These are phyloP conservation scores for Trichoderma sp. DNA, from an alignment of 2,329 filamentous ascomycete genomes.

Conservation along the genomic window DNA sequence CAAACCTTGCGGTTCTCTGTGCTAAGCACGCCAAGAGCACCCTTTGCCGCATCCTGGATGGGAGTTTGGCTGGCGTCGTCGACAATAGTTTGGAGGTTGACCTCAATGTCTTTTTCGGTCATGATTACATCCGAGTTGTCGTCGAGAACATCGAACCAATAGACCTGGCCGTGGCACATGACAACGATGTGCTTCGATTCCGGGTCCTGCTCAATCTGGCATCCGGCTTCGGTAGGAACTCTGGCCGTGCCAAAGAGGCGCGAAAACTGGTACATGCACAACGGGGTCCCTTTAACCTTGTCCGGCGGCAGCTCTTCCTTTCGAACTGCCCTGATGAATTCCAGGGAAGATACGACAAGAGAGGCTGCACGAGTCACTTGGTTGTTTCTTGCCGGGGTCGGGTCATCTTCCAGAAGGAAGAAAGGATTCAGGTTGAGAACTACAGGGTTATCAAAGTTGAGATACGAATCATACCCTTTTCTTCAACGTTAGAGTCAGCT, in stretches of 20 bases:
- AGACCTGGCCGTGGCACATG: constrained; percentile 92
- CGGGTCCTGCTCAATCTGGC: constrained; percentile 92
- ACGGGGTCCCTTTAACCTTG: constrained; percentile 76
- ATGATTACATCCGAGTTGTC: constrained; percentile 95
- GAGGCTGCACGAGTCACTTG: constrained; percentile 95
- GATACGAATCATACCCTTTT: constrained; percentile 95
- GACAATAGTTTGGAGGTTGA: constrained; percentile 90
- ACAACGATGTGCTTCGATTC: constrained; percentile 93
- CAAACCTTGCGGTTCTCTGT: constrained; percentile 97
- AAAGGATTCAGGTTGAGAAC: constrained; percentile 98
- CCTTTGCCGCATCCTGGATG: constrained; percentile 93
- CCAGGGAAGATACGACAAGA: constrained; percentile 83
- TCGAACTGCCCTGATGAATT: constrained; percentile 89
- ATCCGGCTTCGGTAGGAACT: constrained; percentile 91
- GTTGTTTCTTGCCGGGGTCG: constrained; percentile 93
- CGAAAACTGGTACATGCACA: constrained; percentile 99
- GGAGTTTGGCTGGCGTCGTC: constrained; percentile 88
- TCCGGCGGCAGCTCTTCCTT: constrained; percentile 93
- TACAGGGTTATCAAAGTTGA: constrained; percentile 97
- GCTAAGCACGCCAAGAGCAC: constrained; percentile 87
- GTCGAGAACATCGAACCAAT: constrained; percentile 98
- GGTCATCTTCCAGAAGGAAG: constrained; percentile 95
- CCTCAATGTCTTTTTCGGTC: constrained; percentile 89
- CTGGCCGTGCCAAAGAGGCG: constrained; percentile 92
- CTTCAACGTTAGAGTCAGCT: constrained; percentile 28